Percentiles rank a stretch among this genome's conserved stretches.
These are phyloP conservation scores for Debaryomyces maramus DNA, from an alignment of 805 yeast species.

Conservation along the genomic window DNA sequence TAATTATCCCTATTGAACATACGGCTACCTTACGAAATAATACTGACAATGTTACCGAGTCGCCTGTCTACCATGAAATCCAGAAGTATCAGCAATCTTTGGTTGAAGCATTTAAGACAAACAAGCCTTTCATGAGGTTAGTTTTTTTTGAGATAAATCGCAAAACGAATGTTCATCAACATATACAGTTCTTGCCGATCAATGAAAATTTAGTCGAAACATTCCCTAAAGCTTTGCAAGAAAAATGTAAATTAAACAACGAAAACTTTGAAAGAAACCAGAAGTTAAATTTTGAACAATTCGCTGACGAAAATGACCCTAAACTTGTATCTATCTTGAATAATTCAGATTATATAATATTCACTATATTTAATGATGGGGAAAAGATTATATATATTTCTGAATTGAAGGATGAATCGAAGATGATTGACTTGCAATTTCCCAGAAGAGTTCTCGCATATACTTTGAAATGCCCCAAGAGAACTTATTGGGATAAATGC, in stretches of 20 bases:
- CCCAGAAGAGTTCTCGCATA: slow-evolving; percentile 78
- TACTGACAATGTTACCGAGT: slow-evolving; percentile 24
- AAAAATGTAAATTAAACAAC: slow-evolving; percentile 45
- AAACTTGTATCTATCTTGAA: slow-evolving; percentile 23
- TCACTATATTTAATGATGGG: slow-evolving; percentile 25
- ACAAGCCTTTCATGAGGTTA: slow-evolving; percentile 44
- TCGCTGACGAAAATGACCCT: slow-evolving; percentile 20
- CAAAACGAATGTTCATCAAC: slow-evolving; percentile 66
- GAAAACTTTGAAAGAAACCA: slow-evolving; percentile 46
- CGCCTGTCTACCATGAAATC: slow-evolving; percentile 44
- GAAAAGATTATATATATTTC: slow-evolving; percentile 19
- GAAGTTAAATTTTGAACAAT: slow-evolving; percentile 42
- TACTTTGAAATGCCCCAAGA: slow-evolving; percentile 56
- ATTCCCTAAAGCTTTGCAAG: slow-evolving; percentile 48
- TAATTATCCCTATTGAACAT: slow-evolving; percentile 79
- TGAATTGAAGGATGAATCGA: slow-evolving; percentile 22
- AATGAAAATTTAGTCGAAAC: slow-evolving; percentile 41
- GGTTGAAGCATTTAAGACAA: slow-evolving; percentile 44
- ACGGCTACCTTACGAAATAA: slow-evolving; percentile 38
- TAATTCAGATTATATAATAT: slow-evolving; percentile 38
- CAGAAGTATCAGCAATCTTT: slow-evolving; percentile 47
- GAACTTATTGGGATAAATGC: slow-evolving; percentile 78
- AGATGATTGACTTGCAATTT: slow-evolving; percentile 71
- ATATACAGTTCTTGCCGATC: slow-evolving; percentile 75
- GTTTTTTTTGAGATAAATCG: slow-evolving; percentile 73